phyloP scores from a whole-genome alignment of 257 asterid species.

The Solanum infundibuliforme region DNA sequence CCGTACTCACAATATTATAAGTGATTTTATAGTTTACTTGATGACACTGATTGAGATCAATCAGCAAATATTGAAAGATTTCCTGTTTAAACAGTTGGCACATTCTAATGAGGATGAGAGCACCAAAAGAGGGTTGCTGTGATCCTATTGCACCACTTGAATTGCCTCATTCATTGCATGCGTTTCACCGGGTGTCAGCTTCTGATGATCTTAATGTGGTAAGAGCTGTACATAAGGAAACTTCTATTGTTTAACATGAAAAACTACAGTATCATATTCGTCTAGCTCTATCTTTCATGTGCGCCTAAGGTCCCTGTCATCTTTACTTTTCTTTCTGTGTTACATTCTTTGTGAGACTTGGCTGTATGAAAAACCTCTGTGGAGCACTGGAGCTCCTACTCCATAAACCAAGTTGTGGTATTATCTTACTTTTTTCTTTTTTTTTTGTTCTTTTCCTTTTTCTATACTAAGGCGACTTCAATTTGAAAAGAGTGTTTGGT shows the following conservation, averaged over 20 bases:
- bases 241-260: background rate
- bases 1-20: background rate
- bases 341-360: background rate
- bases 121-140: slow-evolving; percentile 43
- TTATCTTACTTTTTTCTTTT: background rate
- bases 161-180: slow-evolving; percentile 82
- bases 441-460: background rate
- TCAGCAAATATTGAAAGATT: background rate
- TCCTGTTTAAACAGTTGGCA: slow-evolving; percentile 57
- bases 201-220: slow-evolving; percentile 60
- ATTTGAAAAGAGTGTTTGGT: background rate
- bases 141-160: slow-evolving; percentile 86
- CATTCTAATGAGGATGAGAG: slow-evolving; percentile 77
- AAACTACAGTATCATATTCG: background rate
- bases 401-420: background rate
- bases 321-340: background rate
- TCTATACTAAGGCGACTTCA: background rate
- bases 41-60: background rate
- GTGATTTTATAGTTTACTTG: background rate
- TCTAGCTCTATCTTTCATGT: background rate
- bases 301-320: background rate
- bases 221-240: background rate
- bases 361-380: background rate
- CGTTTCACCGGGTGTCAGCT: slow-evolving; percentile 52
- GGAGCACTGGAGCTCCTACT: background rate